Conservation (phyloP, 345 rosid species). For the Passiflora organensis region DNA sequence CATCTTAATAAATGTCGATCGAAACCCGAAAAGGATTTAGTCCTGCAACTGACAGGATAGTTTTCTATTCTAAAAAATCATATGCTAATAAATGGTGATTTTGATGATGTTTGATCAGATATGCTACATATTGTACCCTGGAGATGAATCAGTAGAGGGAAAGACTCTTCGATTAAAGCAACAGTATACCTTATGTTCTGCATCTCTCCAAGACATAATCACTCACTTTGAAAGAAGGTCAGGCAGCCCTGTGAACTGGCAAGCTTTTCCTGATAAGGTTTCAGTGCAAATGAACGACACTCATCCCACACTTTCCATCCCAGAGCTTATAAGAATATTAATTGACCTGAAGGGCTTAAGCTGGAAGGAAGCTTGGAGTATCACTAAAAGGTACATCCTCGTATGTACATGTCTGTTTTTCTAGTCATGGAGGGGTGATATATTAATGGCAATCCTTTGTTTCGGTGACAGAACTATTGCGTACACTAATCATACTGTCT, state of each 20-base stretch:
- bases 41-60: too few species aligned
- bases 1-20: neutral
- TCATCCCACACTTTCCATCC: slow-evolving; percentile 51
- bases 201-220: slow-evolving; percentile 49
- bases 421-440: too few species aligned
- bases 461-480: slow-evolving; percentile 37
- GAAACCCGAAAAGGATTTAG: too few species aligned
- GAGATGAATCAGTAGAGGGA: slow-evolving; percentile 46
- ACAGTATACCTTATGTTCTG: slow-evolving; percentile 48
- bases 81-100: too few species aligned
- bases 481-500: slow-evolving; percentile 48
- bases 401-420: too few species aligned
- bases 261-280: slow-evolving; percentile 41
- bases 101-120: slow-evolving; percentile 23
- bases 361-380: slow-evolving; percentile 47
- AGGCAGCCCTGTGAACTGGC: slow-evolving; percentile 30
- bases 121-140: slow-evolving; percentile 46
- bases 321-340: slow-evolving; percentile 43
- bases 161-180: slow-evolving; percentile 52
- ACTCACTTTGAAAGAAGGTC: slow-evolving; percentile 40
- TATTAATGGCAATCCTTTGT: neutral
- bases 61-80: too few species aligned
- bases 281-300: slow-evolving; percentile 58
- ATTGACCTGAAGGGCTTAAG: slow-evolving; percentile 44
- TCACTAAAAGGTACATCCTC: slow-evolving; percentile 47